Evolutionary conservation across 2,329 filamentous ascomycete genomes (phyloP).

Genomic region (Pseudopithomyces maydicus): DNA sequence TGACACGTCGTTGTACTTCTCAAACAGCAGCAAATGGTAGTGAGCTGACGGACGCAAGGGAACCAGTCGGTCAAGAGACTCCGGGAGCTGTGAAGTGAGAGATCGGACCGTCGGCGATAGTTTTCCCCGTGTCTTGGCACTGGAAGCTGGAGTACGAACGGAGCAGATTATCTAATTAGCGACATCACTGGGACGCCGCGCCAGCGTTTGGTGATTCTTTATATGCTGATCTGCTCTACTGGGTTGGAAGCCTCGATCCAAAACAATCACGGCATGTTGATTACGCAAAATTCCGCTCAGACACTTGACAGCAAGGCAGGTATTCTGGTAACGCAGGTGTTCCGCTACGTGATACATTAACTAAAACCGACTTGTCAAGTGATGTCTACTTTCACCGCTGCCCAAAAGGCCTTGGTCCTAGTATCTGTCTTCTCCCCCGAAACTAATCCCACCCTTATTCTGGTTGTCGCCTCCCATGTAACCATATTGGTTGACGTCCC

Average conservation of each 20-base stretch:
- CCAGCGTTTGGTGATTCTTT: no score
- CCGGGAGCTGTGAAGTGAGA: neutral
- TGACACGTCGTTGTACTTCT: neutral
- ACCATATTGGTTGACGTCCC: conserved; percentile 79
- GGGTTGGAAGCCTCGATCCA: no score
- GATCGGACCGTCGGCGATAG: neutral
- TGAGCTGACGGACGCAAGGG: neutral
- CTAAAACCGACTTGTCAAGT: neutral
- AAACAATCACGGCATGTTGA: no score
- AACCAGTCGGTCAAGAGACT: neutral
- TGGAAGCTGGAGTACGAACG: neutral
- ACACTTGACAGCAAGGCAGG: no score
- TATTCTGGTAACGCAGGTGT: neutral
- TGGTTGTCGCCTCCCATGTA: conserved; percentile 77
- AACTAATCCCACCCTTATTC: conserved; percentile 67
- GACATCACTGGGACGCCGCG: no score
- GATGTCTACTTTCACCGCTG: conserved; percentile 14
- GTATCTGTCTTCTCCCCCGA: conserved; percentile 74
- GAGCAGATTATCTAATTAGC: no score
- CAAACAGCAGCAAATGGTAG: neutral
- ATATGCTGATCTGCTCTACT: no score
- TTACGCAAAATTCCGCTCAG: no score
- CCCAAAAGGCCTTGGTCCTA: conserved; percentile 71
- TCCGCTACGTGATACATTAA: neutral
- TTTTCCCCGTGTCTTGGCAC: neutral